Evolutionary conservation across 352 stramenopile species (phyloP), one percentile per base, ranked within the genome.

Genomic region (Globisporangium spiculum): DNA sequence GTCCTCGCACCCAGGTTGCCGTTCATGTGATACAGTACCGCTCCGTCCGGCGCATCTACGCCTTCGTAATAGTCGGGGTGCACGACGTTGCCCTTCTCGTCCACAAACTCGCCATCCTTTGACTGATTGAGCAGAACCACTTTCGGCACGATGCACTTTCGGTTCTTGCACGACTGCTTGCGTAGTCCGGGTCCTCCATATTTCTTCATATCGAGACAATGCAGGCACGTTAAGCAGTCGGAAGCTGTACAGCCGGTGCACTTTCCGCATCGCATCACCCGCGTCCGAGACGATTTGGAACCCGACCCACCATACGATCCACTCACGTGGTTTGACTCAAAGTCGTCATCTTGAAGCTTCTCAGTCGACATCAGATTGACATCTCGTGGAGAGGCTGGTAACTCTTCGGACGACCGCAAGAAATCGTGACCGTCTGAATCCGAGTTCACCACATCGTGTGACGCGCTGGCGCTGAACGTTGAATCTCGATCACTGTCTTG

Each of bases 151-250:
- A 91, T 80, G 53, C 86, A 93, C 62, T 91, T 92, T 48, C 85
- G 83, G 50, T 79, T 78, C 64, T 93, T 93, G 72, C 87, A 94
- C 27, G 85, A 93, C 72, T 93, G 87, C 58, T 94, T 94, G 30
- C 87, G 77, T 32, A 91, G 72, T 63, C 87, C 87, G 32, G 85
- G 87, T 24, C 87, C 87, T 65, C 87, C 87, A 50, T 93, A 92
- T 59, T 94, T 94, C 72, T 92, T 92, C 87, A 92, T 94, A 56
- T 94, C 87, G 61, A 83, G 72, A 54, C 87, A 94, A 61, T 93
- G 80, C 41, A 77, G 80, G 65, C 87, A 94, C 58, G 88, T 90
- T 73, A 91, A 75, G 66, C 87, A 94, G 58, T 94, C 87, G 18
- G 79, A 73, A 27, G 88, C 83, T 7, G 75, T 78, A 32, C 88